Conservation (phyloP, 2,329 filamentous ascomycete species). For the Ceratocystis ficicola region DNA sequence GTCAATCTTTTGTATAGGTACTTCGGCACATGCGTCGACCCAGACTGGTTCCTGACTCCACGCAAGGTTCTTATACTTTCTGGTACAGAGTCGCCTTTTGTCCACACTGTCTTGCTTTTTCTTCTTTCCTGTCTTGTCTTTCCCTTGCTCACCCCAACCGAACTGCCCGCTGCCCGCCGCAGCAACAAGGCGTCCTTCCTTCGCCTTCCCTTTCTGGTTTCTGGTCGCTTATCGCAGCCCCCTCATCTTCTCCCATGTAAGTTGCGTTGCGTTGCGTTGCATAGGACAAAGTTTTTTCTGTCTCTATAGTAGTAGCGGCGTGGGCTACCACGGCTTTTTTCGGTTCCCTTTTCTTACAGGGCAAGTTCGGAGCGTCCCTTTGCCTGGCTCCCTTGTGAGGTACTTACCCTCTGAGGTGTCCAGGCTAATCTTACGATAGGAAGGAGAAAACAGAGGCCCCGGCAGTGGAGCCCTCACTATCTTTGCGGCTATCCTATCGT, state of each 20-base stretch:
- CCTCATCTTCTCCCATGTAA: constrained; percentile 7
- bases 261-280: neutral
- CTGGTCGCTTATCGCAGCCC: constrained; percentile 7
- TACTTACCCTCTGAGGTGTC: neutral
- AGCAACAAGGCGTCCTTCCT: constrained; percentile 11
- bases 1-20: constrained; percentile 2
- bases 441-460: constrained; percentile 2
- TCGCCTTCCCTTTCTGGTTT: neutral
- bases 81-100: neutral
- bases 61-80: neutral
- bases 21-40: neutral
- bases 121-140: neutral
- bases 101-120: constrained; percentile 4
- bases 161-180: neutral
- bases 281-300: neutral
- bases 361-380: too few relatives aligned
- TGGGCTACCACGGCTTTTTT: neutral
- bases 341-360: neutral
- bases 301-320: neutral
- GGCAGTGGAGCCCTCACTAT: constrained; percentile 12
- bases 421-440: neutral
- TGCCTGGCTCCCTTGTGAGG: too few relatives aligned
- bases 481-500: constrained; percentile 1
- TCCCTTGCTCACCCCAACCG: neutral
- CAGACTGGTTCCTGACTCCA: neutral